These are phyloP conservation scores for Suhomyces wounanorum DNA, from an alignment of 1,139 yeast species.

Conservation along the genomic window DNA sequence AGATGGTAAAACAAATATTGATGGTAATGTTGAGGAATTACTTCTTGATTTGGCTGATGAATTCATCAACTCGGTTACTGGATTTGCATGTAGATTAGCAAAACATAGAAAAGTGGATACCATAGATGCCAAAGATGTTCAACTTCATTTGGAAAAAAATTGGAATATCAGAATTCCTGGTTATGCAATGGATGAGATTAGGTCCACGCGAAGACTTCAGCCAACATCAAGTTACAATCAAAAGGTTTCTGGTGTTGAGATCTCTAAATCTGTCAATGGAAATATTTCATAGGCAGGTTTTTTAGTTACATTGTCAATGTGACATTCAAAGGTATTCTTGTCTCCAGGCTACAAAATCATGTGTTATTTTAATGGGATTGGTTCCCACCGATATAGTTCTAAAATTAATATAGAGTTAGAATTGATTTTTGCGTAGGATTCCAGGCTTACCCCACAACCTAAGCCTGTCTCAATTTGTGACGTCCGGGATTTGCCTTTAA, in stretches of 20 bases:
- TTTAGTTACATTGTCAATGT: neutral
- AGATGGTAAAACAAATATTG: conserved; percentile 86
- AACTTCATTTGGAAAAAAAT: conserved; percentile 86
- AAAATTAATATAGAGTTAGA: neutral
- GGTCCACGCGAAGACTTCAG: conserved; percentile 78
- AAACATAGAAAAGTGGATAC: conserved; percentile 91
- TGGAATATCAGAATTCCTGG: conserved; percentile 98
- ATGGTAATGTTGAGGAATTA: conserved; percentile 94
- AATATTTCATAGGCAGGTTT: conserved; percentile 13
- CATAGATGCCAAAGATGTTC: conserved; percentile 86
- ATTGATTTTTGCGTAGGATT: neutral
- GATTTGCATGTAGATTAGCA: conserved; percentile 92
- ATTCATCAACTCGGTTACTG: conserved; percentile 84
- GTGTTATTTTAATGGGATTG: neutral
- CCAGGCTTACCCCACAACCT: neutral
- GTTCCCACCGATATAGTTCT: neutral
- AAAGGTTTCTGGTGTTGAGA: conserved; percentile 22
- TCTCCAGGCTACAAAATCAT: neutral
- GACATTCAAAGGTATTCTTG: neutral
- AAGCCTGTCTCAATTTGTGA: too few relatives aligned
- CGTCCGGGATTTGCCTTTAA: too few relatives aligned
- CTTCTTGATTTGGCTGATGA: conserved; percentile 93
- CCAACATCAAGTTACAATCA: conserved; percentile 65
- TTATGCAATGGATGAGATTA: conserved; percentile 84
- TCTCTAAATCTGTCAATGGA: conserved; percentile 24